A percentile compares a stretch with the other conserved stretches of the same genome.
Evolutionary conservation across 2,329 filamentous ascomycete species (phyloP).

Genomic region (Xylariaceae sp.): DNA sequence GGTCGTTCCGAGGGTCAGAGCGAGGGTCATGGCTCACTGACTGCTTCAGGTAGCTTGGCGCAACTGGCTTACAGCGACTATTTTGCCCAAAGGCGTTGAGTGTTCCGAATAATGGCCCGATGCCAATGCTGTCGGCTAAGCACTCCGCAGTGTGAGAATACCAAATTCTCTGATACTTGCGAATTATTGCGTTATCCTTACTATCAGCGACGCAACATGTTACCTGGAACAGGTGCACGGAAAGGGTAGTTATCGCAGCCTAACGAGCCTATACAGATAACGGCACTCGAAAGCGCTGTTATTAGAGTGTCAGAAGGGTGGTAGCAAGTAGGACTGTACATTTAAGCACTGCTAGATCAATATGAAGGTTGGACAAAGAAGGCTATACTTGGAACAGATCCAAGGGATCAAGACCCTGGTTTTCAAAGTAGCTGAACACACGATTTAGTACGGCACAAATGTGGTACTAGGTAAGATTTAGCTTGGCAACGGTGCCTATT

Average conservation of each 20-base stretch:
- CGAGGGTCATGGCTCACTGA: slow-evolving; percentile 5
- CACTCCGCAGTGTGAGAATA: not conserved
- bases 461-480: not conserved
- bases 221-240: slow-evolving; percentile 1
- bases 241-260: not conserved
- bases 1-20: not conserved
- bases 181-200: not conserved
- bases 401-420: not conserved
- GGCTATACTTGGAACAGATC: not conserved
- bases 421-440: too few relatives aligned
- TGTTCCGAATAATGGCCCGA: slow-evolving; percentile 7
- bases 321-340: not conserved
- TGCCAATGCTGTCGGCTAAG: slow-evolving; percentile 10
- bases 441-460: not conserved
- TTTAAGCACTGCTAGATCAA: not conserved
- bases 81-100: not conserved
- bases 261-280: not conserved
- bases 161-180: slow-evolving; percentile 10
- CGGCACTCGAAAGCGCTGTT: not conserved
- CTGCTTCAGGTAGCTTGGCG: slow-evolving; percentile 7
- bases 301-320: not conserved
- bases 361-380: not conserved
- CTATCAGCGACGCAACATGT: not conserved
- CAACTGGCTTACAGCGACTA: not conserved
- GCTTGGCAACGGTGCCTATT: not conserved